A percentile compares a stretch with the other conserved stretches of the same genome.
Conservation (phyloP, 257 asterid species). For the Plantago elongata region DNA sequence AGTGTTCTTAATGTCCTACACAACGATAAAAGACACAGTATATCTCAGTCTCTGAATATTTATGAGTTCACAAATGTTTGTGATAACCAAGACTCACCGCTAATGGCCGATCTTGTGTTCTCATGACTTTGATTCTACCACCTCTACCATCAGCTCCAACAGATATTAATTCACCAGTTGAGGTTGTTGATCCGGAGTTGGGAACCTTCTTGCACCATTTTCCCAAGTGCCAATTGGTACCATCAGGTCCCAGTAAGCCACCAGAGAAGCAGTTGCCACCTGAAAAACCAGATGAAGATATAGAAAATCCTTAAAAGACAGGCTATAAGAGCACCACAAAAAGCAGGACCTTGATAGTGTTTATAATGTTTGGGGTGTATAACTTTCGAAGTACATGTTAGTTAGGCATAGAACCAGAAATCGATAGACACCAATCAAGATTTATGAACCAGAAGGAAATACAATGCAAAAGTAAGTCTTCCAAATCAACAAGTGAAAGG, state of each 20-base stretch:
- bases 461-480: not conserved
- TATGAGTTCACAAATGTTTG: not conserved
- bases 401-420: no score
- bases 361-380: no score
- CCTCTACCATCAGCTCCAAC: constrained; percentile 99
- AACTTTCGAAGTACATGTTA: not conserved
- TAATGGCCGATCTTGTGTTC: constrained; percentile 55
- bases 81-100: constrained; percentile 35
- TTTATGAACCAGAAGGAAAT: not conserved
- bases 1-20: constrained; percentile 44
- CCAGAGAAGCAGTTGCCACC: constrained; percentile 64
- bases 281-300: constrained; percentile 21
- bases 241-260: constrained; percentile 77
- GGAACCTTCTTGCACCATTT: constrained; percentile 84
- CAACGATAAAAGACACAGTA: not conserved
- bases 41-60: no score
- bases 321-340: not conserved
- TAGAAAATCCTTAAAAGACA: not conserved
- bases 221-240: constrained; percentile 79
- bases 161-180: constrained; percentile 65
- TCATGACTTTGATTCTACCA: constrained; percentile 70
- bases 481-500: constrained; percentile 2
- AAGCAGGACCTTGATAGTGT: not conserved
- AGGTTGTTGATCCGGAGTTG: constrained; percentile 34
- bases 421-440: not conserved